These are phyloP conservation scores for Phytomonas sp. DNA, from an alignment of 208 protist species.

Conservation along the genomic window DNA sequence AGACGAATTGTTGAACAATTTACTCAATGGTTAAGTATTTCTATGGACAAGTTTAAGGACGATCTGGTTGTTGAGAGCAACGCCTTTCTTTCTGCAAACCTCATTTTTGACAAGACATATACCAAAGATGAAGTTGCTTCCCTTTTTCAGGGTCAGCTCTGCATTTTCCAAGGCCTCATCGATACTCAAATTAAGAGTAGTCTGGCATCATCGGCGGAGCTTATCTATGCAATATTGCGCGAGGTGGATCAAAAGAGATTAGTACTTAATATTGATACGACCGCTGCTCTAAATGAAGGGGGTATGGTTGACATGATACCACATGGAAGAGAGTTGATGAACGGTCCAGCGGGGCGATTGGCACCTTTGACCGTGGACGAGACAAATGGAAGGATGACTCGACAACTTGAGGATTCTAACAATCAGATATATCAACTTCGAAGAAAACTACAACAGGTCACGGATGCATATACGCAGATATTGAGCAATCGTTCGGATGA, in stretches of 20 bases:
- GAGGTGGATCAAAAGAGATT: conserved; percentile 58
- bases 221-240: conserved; percentile 57
- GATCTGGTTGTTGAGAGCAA: conserved; percentile 48
- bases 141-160: conserved; percentile 47
- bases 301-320: conserved; percentile 40
- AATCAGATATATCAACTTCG: conserved; percentile 54
- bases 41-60: conserved; percentile 54
- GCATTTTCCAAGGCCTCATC: conserved; percentile 42
- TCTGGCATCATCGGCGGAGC: conserved; percentile 33
- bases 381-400: conserved; percentile 36
- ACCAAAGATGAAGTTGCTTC: conserved; percentile 30
- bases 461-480: conserved; percentile 47
- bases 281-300: conserved; percentile 39
- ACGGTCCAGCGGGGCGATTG: conserved; percentile 41
- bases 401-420: conserved; percentile 62
- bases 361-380: conserved; percentile 53
- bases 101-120: conserved; percentile 39
- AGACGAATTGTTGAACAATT: conserved; percentile 40
- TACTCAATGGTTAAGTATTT: conserved; percentile 53
- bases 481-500: conserved; percentile 38
- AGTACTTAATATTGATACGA: conserved; percentile 37
- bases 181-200: conserved; percentile 44
- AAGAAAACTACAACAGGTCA: conserved; percentile 52
- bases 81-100: conserved; percentile 40
- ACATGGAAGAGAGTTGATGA: conserved; percentile 46